Base-by-base conservation (phyloP, 2,329 filamentous ascomycete genomes). In the Arthrobotrys sphaeroides region DNA sequence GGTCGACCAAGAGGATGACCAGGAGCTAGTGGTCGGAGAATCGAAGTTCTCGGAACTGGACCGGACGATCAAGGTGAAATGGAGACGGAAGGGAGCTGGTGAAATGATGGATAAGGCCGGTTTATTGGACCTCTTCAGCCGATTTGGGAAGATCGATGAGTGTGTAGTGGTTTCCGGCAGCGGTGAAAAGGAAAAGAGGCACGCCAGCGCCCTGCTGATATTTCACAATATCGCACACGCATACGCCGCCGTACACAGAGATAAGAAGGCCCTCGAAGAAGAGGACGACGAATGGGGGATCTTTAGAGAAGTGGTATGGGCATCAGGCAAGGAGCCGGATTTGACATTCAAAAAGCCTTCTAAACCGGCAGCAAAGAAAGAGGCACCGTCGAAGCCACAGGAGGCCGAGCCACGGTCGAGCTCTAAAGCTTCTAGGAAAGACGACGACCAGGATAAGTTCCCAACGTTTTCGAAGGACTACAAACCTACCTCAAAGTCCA, bases 71-170 rank as follows among this genome's bases (percentile, higher is more conserved):
- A 84, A 83, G 43, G 78, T 86, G 0, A 82, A 83, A 2, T 86
- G 84, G 79, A 77, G 79, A 13, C 77, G 81, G 22, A 81, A 82
- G 22, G 81, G 80, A 43, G 64, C 66, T 22, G 75, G 64, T 3
- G 60, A 78, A 26, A 65, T 78, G 4, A 81, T 85, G 77, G 82
- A 83, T 65, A 82, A 83, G 45, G 82, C 82, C 1, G 79, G 80
- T 3, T 70, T 86, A 2, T 66, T 78, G 6, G 70, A 78, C 45
- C 80, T 84, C 53, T 86, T 86, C 77, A 76, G 78, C 0, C 81
- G 82, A 47, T 86, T 85, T 77, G 85, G 85, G 16, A 81, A 82
- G 31, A 81, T 86, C 13, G 83, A 86, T 60, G 78, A 80, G 20
- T 79, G 79, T 31, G 73, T 80, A 2, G 70, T 75, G 5, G 38